phyloP scores from a whole-genome alignment of 139 green algal species.

The Tetraselmis chui region DNA sequence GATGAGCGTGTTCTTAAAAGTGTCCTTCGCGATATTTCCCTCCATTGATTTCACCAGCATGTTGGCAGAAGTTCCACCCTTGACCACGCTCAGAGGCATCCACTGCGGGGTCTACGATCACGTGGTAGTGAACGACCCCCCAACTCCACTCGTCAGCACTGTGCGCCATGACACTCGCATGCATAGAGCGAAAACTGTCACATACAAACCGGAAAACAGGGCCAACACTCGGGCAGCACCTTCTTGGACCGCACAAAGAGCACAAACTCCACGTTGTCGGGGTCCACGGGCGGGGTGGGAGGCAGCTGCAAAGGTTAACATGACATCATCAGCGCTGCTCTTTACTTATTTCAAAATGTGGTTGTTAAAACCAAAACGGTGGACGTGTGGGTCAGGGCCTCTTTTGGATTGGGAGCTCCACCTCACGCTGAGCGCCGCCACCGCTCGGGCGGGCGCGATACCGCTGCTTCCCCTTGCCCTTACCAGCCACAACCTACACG shows the following conservation, averaged over 20 bases:
- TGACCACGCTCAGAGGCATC: constrained; percentile 57
- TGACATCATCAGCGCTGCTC: no score
- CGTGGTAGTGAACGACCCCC: no score
- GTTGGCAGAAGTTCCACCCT: constrained; percentile 51
- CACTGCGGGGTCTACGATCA: constrained; percentile 31
- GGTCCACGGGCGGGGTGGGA: constrained; percentile 54
- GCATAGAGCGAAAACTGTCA: neutral
- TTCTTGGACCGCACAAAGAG: constrained; percentile 58
- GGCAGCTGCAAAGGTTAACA: constrained; percentile 28
- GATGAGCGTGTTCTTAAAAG: constrained; percentile 47
- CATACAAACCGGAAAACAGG: neutral
- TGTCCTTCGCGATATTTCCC: constrained; percentile 38
- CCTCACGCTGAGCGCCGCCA: neutral
- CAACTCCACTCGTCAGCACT: neutral
- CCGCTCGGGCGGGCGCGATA: neutral
- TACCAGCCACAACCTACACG: neutral
- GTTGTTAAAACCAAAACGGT: neutral
- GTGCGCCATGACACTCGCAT: neutral
- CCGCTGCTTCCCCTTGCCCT: neutral
- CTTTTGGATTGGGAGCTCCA: neutral
- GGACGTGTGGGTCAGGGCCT: neutral
- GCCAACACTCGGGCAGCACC: constrained; percentile 8
- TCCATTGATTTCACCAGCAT: constrained; percentile 52
- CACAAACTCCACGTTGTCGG: constrained; percentile 71
- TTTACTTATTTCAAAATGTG: no score